These are phyloP conservation scores for Tolypocladium tropicale DNA, from an alignment of 2,329 filamentous ascomycete genomes.

Conservation along the genomic window DNA sequence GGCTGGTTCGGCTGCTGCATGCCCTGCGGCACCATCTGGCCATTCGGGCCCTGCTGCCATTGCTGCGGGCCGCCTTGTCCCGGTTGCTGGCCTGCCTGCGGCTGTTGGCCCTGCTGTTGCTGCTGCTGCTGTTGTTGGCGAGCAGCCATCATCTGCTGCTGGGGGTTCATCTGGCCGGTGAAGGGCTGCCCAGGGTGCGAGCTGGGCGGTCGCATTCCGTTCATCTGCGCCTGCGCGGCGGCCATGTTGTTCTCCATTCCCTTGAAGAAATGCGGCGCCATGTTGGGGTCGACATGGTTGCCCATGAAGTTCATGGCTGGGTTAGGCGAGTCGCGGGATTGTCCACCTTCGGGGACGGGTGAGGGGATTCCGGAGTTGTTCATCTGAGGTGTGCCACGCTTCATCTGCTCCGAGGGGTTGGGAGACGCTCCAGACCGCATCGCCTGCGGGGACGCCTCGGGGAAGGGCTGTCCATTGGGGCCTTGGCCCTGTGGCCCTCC, in stretches of 20 bases:
- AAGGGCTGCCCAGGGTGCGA: slow-evolving; percentile 53
- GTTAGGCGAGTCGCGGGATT: slow-evolving; percentile 56
- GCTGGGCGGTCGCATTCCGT: slow-evolving; percentile 58
- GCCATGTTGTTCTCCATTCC: slow-evolving; percentile 46
- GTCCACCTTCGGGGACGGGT: slow-evolving; percentile 57
- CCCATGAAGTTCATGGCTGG: slow-evolving; percentile 52
- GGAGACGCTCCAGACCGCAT: slow-evolving; percentile 62
- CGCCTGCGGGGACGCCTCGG: slow-evolving; percentile 59
- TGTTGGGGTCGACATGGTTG: slow-evolving; percentile 51
- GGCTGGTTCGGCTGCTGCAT: slow-evolving; percentile 31
- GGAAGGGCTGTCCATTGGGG: slow-evolving; percentile 53
- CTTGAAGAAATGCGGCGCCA: slow-evolving; percentile 51
- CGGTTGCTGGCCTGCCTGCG: slow-evolving; percentile 19
- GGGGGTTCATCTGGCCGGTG: slow-evolving; percentile 45
- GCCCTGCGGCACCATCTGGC: slow-evolving; percentile 27
- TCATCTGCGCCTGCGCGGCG: slow-evolving; percentile 41
- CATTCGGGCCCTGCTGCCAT: slow-evolving; percentile 31
- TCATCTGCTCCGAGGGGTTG: slow-evolving; percentile 70
- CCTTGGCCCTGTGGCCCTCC: slow-evolving; percentile 44
- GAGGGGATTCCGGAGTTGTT: slow-evolving; percentile 59
- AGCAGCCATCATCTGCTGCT: slow-evolving; percentile 48
- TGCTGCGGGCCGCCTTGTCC: slow-evolving; percentile 22
- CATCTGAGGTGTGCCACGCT: slow-evolving; percentile 67
- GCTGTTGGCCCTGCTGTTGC: slow-evolving; percentile 20
- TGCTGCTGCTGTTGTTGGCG: slow-evolving; percentile 27